Base-by-base conservation (phyloP, 371 early-diverging fungal genomes). In the Rhizopus stolonifer region DNA sequence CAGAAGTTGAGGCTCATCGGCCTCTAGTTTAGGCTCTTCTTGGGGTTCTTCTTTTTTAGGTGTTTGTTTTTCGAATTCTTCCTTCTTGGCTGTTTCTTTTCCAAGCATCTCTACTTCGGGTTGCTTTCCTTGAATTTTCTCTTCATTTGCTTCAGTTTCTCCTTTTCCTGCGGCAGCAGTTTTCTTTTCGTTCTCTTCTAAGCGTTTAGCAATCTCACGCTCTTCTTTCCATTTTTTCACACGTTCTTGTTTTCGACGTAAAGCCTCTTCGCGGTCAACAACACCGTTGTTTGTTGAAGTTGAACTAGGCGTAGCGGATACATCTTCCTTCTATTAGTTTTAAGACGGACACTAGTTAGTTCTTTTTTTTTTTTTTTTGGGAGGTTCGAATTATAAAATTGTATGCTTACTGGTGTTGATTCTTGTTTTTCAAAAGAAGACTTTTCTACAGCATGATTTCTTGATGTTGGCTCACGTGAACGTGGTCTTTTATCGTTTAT, bases 141-240 rank as follows among this genome's bases (percentile, higher is more conserved):
- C 49, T 23, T 45, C 40, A 13, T 39, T 31, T 51, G 42, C 17
- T 11, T 47, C 48, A 32, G n/a, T n/a, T 36, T 57, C 62, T 21
- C 53, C 46, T 52, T 45, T 49, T 22, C 21, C 59, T 23, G 29
- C 32, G 14, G n/a, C 54, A 11, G 66, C 75, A 34, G 44, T 61
- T 40, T 54, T 52, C 46, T 54, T 56, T 19, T 25, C 25, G 42
- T 51, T 54, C 43, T 60, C 54, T 48, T 58, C 66, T 18, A 71
- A 74, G 15, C 68, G 67, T 55, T 81, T 76, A 11, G 69, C 74
- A 3, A 79, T 80, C 49, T 88, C 84, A 42, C 76, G 66, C 29
- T 86, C 83, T 44, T 87, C 85, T 50, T 81, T 63, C 86, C 89
- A 89, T 61, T 85, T 79, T 64, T 85, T 83, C n/a, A 90, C 72